Conservation (phyloP, 2,329 filamentous ascomycete species). For the Arthrobotrys sphaeroides region DNA sequence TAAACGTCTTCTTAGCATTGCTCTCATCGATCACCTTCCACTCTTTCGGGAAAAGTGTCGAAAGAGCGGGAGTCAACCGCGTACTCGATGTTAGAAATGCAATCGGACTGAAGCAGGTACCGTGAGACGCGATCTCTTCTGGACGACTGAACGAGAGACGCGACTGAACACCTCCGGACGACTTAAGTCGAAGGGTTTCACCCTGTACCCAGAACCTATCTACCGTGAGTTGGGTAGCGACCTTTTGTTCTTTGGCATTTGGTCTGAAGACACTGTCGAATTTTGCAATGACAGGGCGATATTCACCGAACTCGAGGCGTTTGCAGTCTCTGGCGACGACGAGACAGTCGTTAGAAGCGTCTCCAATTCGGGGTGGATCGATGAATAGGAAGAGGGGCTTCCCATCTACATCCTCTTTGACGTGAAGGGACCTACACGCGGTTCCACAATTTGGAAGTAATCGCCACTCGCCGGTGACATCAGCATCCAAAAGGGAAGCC, state of each 20-base stretch:
- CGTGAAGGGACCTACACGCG: slow-evolving; percentile 67
- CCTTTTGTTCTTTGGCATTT: neutral
- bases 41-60: neutral
- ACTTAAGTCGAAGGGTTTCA: slow-evolving; percentile 12
- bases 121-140: neutral
- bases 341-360: slow-evolving; percentile 65
- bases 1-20: slow-evolving; percentile 53
- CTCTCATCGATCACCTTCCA: slow-evolving; percentile 29
- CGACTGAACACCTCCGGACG: slow-evolving; percentile 9
- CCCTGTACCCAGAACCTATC: slow-evolving; percentile 28
- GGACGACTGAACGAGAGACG: neutral
- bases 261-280: slow-evolving; percentile 63
- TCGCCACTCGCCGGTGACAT: slow-evolving; percentile 66
- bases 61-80: slow-evolving; percentile 8
- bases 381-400: slow-evolving; percentile 68
- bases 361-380: slow-evolving; percentile 66
- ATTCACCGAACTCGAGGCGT: slow-evolving; percentile 64
- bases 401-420: slow-evolving; percentile 58
- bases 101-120: neutral
- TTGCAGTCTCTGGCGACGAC: slow-evolving; percentile 67
- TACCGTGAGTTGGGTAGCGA: slow-evolving; percentile 22
- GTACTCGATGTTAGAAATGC: slow-evolving; percentile 21
- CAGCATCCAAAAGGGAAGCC: slow-evolving; percentile 58
- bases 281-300: slow-evolving; percentile 64
- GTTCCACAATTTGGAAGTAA: slow-evolving; percentile 69